These are phyloP conservation scores for Cryphonectria japonica DNA, from an alignment of 2,329 filamentous ascomycete species.

Conservation along the genomic window DNA sequence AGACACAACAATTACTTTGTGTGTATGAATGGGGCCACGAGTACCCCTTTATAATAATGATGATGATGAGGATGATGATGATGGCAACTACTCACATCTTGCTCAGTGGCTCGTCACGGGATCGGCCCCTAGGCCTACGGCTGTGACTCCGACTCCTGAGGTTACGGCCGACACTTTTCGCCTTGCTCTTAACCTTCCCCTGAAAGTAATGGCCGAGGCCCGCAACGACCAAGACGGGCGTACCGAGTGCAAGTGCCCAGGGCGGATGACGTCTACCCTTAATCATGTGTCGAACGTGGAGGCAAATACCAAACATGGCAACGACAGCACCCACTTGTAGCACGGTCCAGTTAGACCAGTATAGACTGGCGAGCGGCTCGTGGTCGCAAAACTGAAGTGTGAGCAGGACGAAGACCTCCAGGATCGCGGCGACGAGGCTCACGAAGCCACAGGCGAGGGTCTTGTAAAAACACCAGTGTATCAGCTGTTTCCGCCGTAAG, in stretches of 20 bases:
- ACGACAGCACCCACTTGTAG: constrained; percentile 62
- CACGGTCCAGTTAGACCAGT: constrained; percentile 66
- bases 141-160: constrained; percentile 34
- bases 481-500: constrained; percentile 41
- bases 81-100: constrained; percentile 19
- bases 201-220: constrained; percentile 56
- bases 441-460: constrained; percentile 49
- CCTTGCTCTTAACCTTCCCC: constrained; percentile 40
- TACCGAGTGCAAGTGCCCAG: constrained; percentile 63
- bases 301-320: constrained; percentile 60
- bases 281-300: constrained; percentile 56
- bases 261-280: constrained; percentile 56
- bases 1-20: not conserved
- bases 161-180: constrained; percentile 37
- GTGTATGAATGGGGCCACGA: not conserved
- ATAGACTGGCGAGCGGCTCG: constrained; percentile 62
- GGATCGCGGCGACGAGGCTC: constrained; percentile 50
- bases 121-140: constrained; percentile 17
- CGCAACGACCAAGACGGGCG: constrained; percentile 62
- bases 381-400: constrained; percentile 63
- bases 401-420: constrained; percentile 59
- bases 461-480: constrained; percentile 47
- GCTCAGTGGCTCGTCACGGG: constrained; percentile 21
- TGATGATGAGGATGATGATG: not conserved
- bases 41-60: not conserved